Evolutionary conservation across 805 yeast species (phyloP).

Genomic region (Candida loeiensis): DNA sequence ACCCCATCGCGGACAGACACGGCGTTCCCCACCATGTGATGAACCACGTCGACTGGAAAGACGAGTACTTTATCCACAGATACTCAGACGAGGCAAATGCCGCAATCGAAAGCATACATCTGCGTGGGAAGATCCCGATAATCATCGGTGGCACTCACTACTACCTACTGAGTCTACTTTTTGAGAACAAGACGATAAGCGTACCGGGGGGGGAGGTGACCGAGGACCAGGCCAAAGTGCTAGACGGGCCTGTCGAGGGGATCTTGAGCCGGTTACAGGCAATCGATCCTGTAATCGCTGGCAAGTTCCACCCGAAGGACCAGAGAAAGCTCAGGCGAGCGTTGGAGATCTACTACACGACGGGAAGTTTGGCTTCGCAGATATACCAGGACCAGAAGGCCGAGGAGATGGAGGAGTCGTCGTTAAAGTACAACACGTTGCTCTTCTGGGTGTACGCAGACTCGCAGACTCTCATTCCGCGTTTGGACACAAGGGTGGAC

Average conservation of each 20-base stretch:
- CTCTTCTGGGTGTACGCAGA: conserved; percentile 82
- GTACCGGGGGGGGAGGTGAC: conserved; percentile 21
- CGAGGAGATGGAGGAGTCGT: conserved; percentile 39
- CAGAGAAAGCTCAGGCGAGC: conserved; percentile 74
- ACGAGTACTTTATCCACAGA: conserved; percentile 76
- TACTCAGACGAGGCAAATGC: conserved; percentile 69
- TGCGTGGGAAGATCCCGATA: conserved; percentile 73
- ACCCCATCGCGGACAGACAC: conserved; percentile 72
- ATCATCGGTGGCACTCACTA: conserved; percentile 96
- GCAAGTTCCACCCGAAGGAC: conserved; percentile 91
- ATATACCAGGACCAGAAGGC: conserved; percentile 60
- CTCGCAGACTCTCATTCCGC: conserved; percentile 47
- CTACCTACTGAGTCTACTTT: conserved; percentile 74
- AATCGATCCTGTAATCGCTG: conserved; percentile 69
- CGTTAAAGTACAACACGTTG: conserved; percentile 57
- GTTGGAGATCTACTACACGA: conserved; percentile 68
- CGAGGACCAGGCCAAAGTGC: conserved; percentile 31
- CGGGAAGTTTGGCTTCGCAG: conserved; percentile 67
- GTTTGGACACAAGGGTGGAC: conserved; percentile 81
- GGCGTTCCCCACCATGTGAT: conserved; percentile 84
- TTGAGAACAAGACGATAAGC: conserved; percentile 60
- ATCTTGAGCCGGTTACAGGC: conserved; percentile 47
- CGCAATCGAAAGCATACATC: conserved; percentile 61
- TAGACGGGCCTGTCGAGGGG: conserved; percentile 53
- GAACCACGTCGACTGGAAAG: conserved; percentile 77